Evolutionary conservation across 257 asterid genomes (phyloP), one percentile per base, ranked within the genome.

Genomic region (Cruciata laevipes): DNA sequence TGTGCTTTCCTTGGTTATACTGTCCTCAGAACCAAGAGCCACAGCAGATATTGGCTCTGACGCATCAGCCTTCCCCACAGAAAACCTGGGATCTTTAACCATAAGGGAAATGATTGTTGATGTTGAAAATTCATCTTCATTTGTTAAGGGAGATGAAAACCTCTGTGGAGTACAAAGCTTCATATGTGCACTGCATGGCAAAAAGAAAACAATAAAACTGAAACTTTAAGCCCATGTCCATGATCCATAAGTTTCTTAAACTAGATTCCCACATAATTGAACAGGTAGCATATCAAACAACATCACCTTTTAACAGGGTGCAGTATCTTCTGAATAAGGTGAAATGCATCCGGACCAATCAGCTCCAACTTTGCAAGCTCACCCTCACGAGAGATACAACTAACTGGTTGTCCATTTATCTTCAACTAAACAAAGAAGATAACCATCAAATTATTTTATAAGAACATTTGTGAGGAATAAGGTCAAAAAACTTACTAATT

Each of bases 341-440:
- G 80, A 80, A 74, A 78, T 73, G 87, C 81, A 73, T 74, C 77
- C 25, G 83, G 75, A 72, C 97, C 97, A n/a, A 86, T 70, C 75
- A 93, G 71, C 76, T 93, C 97, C 73, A 93, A 55, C 74, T 78
- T 87, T 44, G 83, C 96, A 44, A 93, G 95, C 73, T 84, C 87
- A 18, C 87, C 89, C 80, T 80, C 92, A 52, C 85, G 95, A 72
- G 97, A 85, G 71, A 77, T 65, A 71, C 95, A 90, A 40, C 59
- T 76, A 70, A 78, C 80, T 60, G 85, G 70, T 71, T 69, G 65
- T 25, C 77, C 76, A 71, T 78, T 58, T 42, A 12, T 61, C 66
- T 76, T 87, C 65, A 73, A 73, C 96, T 87, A 93, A 75, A 82
- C 69, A 42, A 80, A 78, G 63, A 67, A 42, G 61, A 49, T 3